phyloP scores from a whole-genome alignment of 306 rosid species.

The Purshia tridentata region DNA sequence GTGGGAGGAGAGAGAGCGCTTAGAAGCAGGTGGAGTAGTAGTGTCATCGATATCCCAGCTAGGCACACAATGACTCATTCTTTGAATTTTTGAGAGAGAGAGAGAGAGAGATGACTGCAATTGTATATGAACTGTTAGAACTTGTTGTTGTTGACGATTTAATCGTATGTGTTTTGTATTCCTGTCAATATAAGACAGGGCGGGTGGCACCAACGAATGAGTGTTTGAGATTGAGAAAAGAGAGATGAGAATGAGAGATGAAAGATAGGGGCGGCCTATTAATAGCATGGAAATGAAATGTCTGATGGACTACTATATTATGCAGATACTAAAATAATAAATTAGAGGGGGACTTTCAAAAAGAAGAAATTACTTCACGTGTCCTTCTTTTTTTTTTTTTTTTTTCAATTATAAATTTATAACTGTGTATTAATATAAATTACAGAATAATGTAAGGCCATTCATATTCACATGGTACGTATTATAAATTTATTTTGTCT shows the following conservation, averaged over 20 bases:
- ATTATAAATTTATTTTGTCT: no score
- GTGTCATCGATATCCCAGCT: conserved; percentile 69
- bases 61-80: conserved; percentile 89
- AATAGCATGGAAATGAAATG: background rate
- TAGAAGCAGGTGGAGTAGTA: conserved; percentile 16
- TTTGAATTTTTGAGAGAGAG: conserved; percentile 4
- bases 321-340: background rate
- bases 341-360: background rate
- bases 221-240: background rate
- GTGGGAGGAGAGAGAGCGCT: conserved; percentile 47
- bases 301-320: background rate
- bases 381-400: no score
- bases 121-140: no score
- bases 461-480: no score
- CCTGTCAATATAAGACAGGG: no score
- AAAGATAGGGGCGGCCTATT: background rate
- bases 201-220: background rate
- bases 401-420: no score
- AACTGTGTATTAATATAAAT: no score
- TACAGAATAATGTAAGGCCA: no score
- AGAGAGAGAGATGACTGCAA: conserved; percentile 1
- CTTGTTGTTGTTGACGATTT: no score
- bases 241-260: background rate
- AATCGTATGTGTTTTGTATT: no score
- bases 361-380: background rate